Evolutionary conservation across 2,329 filamentous ascomycete species (phyloP), one percentile per base, ranked within the genome.

Genomic region (Myriangium duriaei): DNA sequence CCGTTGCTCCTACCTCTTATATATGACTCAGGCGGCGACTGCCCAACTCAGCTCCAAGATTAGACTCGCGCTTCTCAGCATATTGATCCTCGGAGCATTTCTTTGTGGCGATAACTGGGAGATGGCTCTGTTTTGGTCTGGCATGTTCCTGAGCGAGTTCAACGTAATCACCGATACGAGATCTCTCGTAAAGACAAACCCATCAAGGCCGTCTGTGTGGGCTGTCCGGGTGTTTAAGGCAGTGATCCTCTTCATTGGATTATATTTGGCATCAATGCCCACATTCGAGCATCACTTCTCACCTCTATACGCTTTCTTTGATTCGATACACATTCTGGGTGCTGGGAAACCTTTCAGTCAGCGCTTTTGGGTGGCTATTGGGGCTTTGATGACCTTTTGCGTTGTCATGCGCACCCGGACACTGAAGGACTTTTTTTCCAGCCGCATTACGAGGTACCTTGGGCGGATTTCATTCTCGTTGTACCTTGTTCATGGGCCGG

Each of bases 401-500:
- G 63, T 64, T 24, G 65, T 70, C 12, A 61, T 64, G 14, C 62
- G 67, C 38, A 66, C 65, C 4, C 51, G 54, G 2, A 53, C 42
- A 37, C 37, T 70, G 60, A 67, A 69, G 48, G 54, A 57, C 13
- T 57, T 73, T 41, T 73, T 76, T 54, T 67, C 67, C 48, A 57
- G 60, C 1, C 49, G 55, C 2, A 47, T 62, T n/a, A 59, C 73
- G 3, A 71, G 74, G 49, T 77, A 76, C 53, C 57, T 77, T 5
- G 74, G 74, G 42, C 67, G 67, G 49, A 68, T 77, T 45, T 74
- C 70, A 36, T 78, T 72, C 49, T 66, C 71, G 35, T 51, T 78
- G 16, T 78, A 78, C 51, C 63, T 78, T 11, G 68, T 76, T 59
- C 74, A 78, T 50, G 71, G 72, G 1, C 68, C 70, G 3, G 62